phyloP scores from a whole-genome alignment of 1,284 basidiomycete species.

The Marasmius oreades region DNA sequence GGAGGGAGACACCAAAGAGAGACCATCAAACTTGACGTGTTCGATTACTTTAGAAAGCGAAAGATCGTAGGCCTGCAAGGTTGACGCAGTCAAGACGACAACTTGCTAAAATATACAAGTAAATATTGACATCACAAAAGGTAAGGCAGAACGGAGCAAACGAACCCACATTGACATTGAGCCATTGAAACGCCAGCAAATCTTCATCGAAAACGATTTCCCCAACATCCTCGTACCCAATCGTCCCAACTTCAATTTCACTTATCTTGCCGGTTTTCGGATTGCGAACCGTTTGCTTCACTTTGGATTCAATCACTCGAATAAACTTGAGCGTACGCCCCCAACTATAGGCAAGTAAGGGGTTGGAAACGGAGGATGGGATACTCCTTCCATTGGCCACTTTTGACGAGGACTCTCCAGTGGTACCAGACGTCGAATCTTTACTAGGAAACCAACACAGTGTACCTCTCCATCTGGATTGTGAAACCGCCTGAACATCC shows the following conservation, averaged over 20 bases:
- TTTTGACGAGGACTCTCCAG: conserved; percentile 23
- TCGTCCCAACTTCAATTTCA: conserved; percentile 58
- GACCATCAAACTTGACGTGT: conserved; percentile 51
- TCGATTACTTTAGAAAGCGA: conserved; percentile 54
- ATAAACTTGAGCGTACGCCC: conserved; percentile 64
- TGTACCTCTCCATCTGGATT: conserved; percentile 52
- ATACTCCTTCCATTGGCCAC: conserved; percentile 20
- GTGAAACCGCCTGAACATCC: conserved; percentile 31
- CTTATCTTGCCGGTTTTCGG: conserved; percentile 56
- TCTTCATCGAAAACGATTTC: conserved; percentile 54
- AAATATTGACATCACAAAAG: conserved; percentile 6
- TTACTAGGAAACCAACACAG: conserved; percentile 80
- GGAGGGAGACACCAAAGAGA: conserved; percentile 52
- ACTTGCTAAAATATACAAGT: conserved; percentile 48
- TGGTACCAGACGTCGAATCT: conserved; percentile 15
- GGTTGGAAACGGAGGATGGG: conserved; percentile 32
- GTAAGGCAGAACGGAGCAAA: conserved; percentile 17
- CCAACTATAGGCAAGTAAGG: conserved; percentile 83
- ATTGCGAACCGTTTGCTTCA: conserved; percentile 47
- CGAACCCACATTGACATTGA: conserved; percentile 70
- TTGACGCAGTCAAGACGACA: conserved; percentile 50
- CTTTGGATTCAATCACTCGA: conserved; percentile 59
- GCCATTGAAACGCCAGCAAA: conserved; percentile 69
- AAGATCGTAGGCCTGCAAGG: conserved; percentile 72
- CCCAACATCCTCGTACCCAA: conserved; percentile 55